Evolutionary conservation across 75 land plant species (phyloP).

Genomic region (Pinus albicaulis): DNA sequence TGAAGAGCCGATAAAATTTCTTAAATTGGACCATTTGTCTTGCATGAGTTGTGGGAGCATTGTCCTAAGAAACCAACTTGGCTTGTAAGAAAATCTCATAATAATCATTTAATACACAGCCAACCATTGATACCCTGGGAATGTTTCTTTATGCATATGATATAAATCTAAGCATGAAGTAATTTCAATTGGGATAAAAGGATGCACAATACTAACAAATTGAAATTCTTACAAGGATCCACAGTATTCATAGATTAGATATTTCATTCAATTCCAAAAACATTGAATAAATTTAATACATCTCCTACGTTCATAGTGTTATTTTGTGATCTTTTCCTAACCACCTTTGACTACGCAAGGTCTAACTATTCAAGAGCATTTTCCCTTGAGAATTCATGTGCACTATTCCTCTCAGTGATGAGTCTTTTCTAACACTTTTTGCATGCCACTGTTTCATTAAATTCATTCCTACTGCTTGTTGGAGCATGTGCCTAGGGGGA

Average conservation of each 20-base stretch:
- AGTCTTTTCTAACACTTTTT: neutral
- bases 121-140: too few relatives aligned
- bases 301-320: neutral
- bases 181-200: neutral
- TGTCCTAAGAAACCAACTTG: too few relatives aligned
- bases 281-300: neutral
- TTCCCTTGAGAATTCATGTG: neutral
- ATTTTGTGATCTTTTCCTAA: neutral
- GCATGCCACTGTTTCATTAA: neutral
- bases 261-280: neutral
- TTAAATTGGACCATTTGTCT: too few relatives aligned
- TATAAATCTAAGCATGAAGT: neutral
- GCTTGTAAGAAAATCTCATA: too few relatives aligned
- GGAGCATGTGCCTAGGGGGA: neutral
- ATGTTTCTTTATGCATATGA: too few relatives aligned
- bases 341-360: neutral
- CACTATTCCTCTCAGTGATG: neutral
- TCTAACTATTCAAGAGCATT: neutral
- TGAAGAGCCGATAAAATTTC: too few relatives aligned
- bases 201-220: neutral
- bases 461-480: neutral
- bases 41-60: too few relatives aligned
- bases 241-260: neutral
- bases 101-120: too few relatives aligned
- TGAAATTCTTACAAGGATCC: neutral